Base-by-base conservation (phyloP, 345 rosid genomes). In the Kernera saxatilis region DNA sequence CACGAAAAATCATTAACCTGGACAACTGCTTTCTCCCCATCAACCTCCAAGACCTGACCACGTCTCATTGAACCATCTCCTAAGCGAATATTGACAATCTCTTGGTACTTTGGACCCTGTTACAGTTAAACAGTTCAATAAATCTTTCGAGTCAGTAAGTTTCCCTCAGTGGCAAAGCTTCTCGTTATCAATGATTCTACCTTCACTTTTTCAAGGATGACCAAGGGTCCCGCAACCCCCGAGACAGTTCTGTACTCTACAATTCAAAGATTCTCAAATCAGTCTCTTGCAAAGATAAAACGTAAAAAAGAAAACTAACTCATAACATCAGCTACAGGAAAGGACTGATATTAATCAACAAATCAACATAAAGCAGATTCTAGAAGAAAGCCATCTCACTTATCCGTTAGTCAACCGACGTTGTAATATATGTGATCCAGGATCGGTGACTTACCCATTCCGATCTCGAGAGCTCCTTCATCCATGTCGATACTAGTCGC, bases 21-120 rank as follows among this genome's bases (percentile, higher is more conserved):
- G 77, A 94, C 97, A 77, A 94, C 96, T 52, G 99, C 99, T 75
- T 86, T 94, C 83, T 94, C 98, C 10, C 99, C 99, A 82, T 94
- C 99, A 80, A 94, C 99, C 81, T 94, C 99, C 72, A 94, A 75
- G 48, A 94, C 99, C 79, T 91, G 96, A 77, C 99, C 99, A 77
- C 99, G 95, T 44, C 99, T 80, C 13, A 80, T 87, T 39, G 98
- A 80, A 78, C 98, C 97, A 84, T 94, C 88, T 32, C 98, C 99
- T 64, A 94, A 67, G 9, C 97, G 89, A 74, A 94, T 94, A 70
- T 94, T 94, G 68, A 94, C 99, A 78, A 94, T 94, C 86, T 94
- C 99, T 74, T 94, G 96, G 78, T 85, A 94, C 82, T 89, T 94
- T 12, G 99, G 99, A 36, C 98, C 99, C 99, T 95, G 72, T 58